Evolutionary conservation across 768 basidiomycete genomes (phyloP).

Genomic region (Lactifluus pinguis): DNA sequence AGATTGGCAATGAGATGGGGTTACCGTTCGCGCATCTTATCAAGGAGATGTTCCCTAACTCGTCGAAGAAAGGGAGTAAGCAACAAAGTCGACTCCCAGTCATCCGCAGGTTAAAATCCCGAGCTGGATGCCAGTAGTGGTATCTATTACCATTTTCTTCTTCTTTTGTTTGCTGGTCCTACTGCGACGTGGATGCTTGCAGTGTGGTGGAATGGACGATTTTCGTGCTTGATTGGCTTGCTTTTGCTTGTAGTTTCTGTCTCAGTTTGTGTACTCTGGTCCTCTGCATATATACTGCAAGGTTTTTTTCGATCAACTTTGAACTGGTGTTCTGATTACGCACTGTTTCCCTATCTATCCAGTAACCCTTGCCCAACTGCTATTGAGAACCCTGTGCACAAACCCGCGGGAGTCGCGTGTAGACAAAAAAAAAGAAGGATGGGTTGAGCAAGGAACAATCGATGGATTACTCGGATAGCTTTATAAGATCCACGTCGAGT

Average conservation of each 20-base stretch:
- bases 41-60: neutral
- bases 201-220: neutral
- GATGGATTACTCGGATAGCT: neutral
- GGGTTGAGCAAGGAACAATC: neutral
- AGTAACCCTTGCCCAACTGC: neutral
- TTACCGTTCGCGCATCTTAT: neutral
- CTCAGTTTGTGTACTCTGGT: neutral
- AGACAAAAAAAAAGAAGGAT: neutral
- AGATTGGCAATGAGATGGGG: neutral
- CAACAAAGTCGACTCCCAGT: neutral
- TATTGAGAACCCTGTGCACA: neutral
- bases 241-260: neutral
- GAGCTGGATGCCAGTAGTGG: neutral
- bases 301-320: neutral
- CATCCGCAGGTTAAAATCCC: neutral
- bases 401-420: neutral
- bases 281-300: neutral
- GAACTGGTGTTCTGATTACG: neutral
- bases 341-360: neutral
- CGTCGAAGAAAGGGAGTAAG: neutral
- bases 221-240: neutral
- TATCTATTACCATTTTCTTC: neutral
- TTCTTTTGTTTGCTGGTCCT: neutral
- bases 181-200: neutral
- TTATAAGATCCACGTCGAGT: neutral